Evolutionary conservation across 1,139 yeast genomes (phyloP).

Genomic region (Hyphopichia fennica): DNA sequence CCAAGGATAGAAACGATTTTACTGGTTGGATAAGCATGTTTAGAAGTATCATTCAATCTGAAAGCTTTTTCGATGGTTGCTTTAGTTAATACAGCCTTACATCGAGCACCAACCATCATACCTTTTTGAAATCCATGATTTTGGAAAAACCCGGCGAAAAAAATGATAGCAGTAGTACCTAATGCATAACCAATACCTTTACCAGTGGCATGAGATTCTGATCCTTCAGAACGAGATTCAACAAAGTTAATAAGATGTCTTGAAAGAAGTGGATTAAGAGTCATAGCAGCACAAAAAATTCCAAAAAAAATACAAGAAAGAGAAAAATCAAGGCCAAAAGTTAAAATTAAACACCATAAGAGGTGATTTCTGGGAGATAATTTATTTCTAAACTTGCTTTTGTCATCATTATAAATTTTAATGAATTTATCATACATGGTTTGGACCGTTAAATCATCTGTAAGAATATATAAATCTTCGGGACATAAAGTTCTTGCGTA

Average conservation of each 20-base stretch:
- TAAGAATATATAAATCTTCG: constrained; percentile 53
- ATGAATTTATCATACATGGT: constrained; percentile 23
- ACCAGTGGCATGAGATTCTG: constrained; percentile 25
- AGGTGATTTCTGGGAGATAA: constrained; percentile 5
- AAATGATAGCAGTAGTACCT: constrained; percentile 24
- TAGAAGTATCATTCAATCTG: constrained; percentile 13
- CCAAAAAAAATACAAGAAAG: constrained; percentile 15
- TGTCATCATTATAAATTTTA: constrained; percentile 28
- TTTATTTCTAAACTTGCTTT: constrained; percentile 27
- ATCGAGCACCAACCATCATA: constrained; percentile 22
- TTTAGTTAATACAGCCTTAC: constrained; percentile 18
- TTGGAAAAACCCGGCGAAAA: constrained; percentile 12
- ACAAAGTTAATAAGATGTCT: constrained; percentile 54
- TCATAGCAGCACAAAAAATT: constrained; percentile 15
- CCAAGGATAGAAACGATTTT: constrained; percentile 22
- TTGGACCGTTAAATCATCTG: constrained; percentile 49
- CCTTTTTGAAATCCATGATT: constrained; percentile 26
- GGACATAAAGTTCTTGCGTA: constrained; percentile 58
- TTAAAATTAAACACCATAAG: constrained; percentile 5
- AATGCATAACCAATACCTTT: constrained; percentile 56
- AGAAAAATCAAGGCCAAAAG: constrained; percentile 17
- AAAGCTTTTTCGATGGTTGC: constrained; percentile 20
- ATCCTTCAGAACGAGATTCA: constrained; percentile 28
- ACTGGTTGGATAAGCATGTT: constrained; percentile 15
- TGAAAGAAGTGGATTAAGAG: constrained; percentile 14